phyloP scores from a whole-genome alignment of 352 stramenopile genomes.

The Phytophthora podocarpi region DNA sequence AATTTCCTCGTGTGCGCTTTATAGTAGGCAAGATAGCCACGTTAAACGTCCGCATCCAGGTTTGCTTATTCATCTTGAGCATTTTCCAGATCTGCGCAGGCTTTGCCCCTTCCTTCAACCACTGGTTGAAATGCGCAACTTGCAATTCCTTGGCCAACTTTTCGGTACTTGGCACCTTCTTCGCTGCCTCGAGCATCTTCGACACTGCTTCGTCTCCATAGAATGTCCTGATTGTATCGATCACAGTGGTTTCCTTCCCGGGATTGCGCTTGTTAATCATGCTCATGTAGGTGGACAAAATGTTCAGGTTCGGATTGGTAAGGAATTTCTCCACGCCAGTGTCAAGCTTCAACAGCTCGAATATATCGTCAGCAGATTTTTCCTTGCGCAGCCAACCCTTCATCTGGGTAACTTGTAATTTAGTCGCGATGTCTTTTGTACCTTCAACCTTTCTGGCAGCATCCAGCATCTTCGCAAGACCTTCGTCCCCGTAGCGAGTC shows the following conservation, averaged over 20 bases:
- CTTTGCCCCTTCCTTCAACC: slow-evolving; percentile 1
- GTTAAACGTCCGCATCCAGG: background rate
- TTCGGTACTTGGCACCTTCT: background rate
- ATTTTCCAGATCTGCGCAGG: slow-evolving; percentile 4
- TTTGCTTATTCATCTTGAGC: slow-evolving; percentile 5
- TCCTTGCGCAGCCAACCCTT: background rate
- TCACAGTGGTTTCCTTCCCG: background rate
- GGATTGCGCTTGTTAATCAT: background rate
- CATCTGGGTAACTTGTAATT: background rate
- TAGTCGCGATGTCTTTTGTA: background rate
- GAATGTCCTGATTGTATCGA: background rate
- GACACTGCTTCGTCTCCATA: slow-evolving; percentile 1
- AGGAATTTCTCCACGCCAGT: background rate
- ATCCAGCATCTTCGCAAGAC: background rate
- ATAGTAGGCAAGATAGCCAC: too few relatives aligned
- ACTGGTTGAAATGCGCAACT: background rate
- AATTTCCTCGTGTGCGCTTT: too few relatives aligned
- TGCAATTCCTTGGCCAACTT: slow-evolving; percentile 3
- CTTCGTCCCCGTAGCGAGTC: background rate
- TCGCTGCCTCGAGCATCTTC: slow-evolving; percentile 7
- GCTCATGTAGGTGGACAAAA: background rate
- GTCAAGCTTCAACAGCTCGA: background rate
- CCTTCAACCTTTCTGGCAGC: background rate
- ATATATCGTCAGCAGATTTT: background rate
- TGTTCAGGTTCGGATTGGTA: background rate